phyloP scores from a whole-genome alignment of 2,329 filamentous ascomycete species.

The Trichoderma cornu-damae region DNA sequence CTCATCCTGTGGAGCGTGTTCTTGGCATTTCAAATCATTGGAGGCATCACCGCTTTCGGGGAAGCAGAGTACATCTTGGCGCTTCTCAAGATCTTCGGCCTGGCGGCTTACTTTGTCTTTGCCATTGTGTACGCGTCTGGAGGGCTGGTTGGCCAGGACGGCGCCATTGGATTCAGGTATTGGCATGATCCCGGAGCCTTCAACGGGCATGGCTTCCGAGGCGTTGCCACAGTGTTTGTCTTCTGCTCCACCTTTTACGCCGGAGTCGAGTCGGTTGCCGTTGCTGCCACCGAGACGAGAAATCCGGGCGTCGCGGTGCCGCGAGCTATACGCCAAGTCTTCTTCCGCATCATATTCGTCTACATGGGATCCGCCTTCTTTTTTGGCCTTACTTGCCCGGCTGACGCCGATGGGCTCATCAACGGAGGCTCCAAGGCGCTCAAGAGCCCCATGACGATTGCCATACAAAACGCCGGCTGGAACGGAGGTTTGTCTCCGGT shows the following conservation, averaged over 20 bases:
- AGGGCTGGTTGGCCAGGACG: conserved; percentile 54
- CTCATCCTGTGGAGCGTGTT: conserved; percentile 71
- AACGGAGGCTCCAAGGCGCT: conserved; percentile 58
- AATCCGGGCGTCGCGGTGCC: conserved; percentile 54
- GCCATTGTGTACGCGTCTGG: conserved; percentile 66
- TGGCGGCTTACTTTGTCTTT: conserved; percentile 69
- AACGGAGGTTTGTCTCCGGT: conserved; percentile 46
- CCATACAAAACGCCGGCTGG: conserved; percentile 69
- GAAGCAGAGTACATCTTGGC: conserved; percentile 79
- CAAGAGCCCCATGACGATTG: conserved; percentile 68
- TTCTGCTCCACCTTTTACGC: conserved; percentile 67
- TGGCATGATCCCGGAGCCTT: conserved; percentile 69
- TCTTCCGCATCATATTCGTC: conserved; percentile 57
- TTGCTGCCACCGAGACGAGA: conserved; percentile 57
- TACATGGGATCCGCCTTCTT: conserved; percentile 69
- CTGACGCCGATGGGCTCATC: conserved; percentile 59
- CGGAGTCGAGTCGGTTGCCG: conserved; percentile 59
- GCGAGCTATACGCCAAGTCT: conserved; percentile 54
- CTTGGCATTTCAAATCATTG: conserved; percentile 62
- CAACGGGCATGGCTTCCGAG: conserved; percentile 58
- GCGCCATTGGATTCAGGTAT: conserved; percentile 62
- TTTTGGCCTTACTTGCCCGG: conserved; percentile 68
- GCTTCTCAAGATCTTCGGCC: conserved; percentile 62
- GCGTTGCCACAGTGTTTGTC: conserved; percentile 61
- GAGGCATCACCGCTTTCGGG: conserved; percentile 68